A percentile compares a stretch with the other conserved stretches of the same genome.
Evolutionary conservation across 257 asterid species (phyloP).

Genomic region (Handroanthus guayacan): DNA sequence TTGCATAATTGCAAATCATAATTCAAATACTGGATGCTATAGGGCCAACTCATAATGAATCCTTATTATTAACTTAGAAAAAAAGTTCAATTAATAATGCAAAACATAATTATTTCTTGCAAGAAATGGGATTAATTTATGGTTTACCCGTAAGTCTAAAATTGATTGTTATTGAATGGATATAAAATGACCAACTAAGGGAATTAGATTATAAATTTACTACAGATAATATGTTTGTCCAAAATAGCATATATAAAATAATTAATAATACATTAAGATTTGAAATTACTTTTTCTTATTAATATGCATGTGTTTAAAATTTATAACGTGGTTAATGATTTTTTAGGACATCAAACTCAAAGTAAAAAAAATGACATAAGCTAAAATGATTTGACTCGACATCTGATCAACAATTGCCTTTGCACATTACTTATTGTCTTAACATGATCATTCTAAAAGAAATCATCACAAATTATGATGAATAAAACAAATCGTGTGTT

Average conservation of each 20-base stretch:
- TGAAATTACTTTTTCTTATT: no score
- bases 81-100: background rate
- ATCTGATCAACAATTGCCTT: slow-evolving; percentile 34
- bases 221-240: no score
- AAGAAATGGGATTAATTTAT: background rate
- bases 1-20: slow-evolving; percentile 30
- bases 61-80: background rate
- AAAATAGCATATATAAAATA: no score
- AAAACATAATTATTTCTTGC: background rate
- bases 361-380: slow-evolving; percentile 29
- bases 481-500: no score
- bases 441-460: slow-evolving; percentile 20
- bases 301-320: no score
- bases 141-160: background rate
- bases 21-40: slow-evolving; percentile 27
- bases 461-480: background rate
- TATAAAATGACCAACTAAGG: no score
- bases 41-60: slow-evolving; percentile 26
- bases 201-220: no score
- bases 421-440: slow-evolving; percentile 31
- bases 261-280: no score
- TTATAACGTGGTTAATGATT: no score
- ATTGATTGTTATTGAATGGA: no score
- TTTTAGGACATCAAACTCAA: slow-evolving; percentile 10
- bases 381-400: slow-evolving; percentile 40